Evolutionary conservation across 805 yeast genomes (phyloP).

Genomic region (Myxozyma vanderwaltii): DNA sequence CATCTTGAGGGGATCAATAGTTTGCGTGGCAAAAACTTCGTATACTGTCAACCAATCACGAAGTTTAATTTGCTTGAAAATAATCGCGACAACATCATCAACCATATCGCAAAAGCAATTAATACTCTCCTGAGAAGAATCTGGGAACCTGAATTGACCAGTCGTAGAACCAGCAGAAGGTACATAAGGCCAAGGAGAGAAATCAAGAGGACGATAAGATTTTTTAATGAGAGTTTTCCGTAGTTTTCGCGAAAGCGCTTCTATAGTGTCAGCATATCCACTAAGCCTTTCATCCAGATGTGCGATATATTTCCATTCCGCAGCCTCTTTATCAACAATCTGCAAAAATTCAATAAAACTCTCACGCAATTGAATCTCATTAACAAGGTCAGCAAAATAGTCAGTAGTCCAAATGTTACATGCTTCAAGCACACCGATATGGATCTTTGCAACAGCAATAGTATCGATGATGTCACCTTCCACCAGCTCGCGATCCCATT

Average conservation of each 20-base stretch:
- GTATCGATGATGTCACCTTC: constrained; percentile 57
- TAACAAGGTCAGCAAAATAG: constrained; percentile 74
- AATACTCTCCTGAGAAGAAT: constrained; percentile 40
- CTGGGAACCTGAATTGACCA: constrained; percentile 17
- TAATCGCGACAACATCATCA: constrained; percentile 60
- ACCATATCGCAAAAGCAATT: constrained; percentile 64
- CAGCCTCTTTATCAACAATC: constrained; percentile 66
- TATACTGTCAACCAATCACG: constrained; percentile 80
- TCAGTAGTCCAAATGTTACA: constrained; percentile 68
- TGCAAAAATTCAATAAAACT: constrained; percentile 66
- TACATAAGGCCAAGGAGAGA: constrained; percentile 36
- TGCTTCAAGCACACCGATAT: constrained; percentile 78
- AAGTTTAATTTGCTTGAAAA: constrained; percentile 58
- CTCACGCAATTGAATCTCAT: constrained; percentile 61
- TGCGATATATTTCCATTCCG: constrained; percentile 36
- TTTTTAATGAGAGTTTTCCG: constrained; percentile 57
- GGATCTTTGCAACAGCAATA: constrained; percentile 71
- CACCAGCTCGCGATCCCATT: constrained; percentile 36
- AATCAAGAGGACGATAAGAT: constrained; percentile 42
- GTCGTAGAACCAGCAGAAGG: constrained; percentile 2
- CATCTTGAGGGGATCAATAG: constrained; percentile 59
- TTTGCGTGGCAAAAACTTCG: constrained; percentile 71
- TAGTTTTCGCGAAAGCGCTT: constrained; percentile 59
- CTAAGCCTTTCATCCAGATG: constrained; percentile 11
- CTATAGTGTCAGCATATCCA: constrained; percentile 38